phyloP scores from a whole-genome alignment of 208 protist species.

The Phytomonas sp. region DNA sequence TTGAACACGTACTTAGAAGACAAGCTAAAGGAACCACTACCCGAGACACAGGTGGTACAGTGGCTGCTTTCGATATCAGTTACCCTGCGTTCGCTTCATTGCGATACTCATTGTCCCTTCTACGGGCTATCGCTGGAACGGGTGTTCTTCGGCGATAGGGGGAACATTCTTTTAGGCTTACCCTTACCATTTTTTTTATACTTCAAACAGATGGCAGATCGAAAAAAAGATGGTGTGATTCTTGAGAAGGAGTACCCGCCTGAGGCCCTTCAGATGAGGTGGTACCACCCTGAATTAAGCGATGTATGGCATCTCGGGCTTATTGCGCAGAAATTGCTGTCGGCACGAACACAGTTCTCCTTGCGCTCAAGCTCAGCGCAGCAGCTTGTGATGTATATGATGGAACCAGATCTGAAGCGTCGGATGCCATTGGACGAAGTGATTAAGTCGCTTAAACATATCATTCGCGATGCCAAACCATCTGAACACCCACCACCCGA shows the following conservation, averaged over 20 bases:
- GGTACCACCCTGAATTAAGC: constrained; percentile 38
- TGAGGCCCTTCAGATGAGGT: constrained; percentile 31
- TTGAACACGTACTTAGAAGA: constrained; percentile 53
- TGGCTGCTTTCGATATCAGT: constrained; percentile 51
- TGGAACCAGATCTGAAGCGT: constrained; percentile 20
- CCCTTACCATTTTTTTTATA: constrained; percentile 56
- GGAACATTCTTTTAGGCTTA: constrained; percentile 36
- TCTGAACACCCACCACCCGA: neutral
- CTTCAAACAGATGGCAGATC: constrained; percentile 35
- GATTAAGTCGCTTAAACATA: constrained; percentile 12
- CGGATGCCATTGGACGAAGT: constrained; percentile 37
- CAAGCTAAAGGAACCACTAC: constrained; percentile 19
- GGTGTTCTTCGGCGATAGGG: constrained; percentile 33
- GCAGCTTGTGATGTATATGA: constrained; percentile 45
- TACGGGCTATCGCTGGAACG: constrained; percentile 52
- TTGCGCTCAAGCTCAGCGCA: constrained; percentile 28
- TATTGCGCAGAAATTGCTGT: constrained; percentile 37
- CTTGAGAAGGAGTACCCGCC: constrained; percentile 68
- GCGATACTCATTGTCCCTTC: constrained; percentile 21
- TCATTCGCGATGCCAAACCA: constrained; percentile 9
- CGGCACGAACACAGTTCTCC: constrained; percentile 25
- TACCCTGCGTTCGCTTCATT: constrained; percentile 39
- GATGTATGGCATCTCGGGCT: constrained; percentile 77
- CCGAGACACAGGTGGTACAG: constrained; percentile 28
- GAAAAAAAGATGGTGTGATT: constrained; percentile 27